Percentiles rank a stretch among this genome's conserved stretches.
Evolutionary conservation across 23 red algal genomes (phyloP).

Genomic region (Gracilaria caudata): DNA sequence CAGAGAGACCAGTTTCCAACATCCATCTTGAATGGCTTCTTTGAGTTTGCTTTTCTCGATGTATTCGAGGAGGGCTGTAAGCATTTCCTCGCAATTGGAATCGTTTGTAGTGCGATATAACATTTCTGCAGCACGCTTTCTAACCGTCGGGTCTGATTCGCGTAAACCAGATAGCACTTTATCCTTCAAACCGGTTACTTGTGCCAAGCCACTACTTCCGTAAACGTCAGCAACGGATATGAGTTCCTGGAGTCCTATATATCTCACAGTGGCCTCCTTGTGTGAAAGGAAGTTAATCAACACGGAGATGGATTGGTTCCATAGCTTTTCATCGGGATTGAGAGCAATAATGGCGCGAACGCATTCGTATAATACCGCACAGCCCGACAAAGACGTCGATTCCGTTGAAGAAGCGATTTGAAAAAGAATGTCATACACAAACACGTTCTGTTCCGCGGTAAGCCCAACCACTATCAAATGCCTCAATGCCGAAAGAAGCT

Average conservation of each 20-base stretch:
- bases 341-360: slow-evolving; percentile 78
- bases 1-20: slow-evolving; percentile 55
- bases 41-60: slow-evolving; percentile 55
- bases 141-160: slow-evolving; percentile 85
- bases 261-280: slow-evolving; percentile 90
- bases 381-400: slow-evolving; percentile 42
- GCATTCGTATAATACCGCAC: slow-evolving; percentile 86
- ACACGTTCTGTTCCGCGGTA: not conserved
- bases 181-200: slow-evolving; percentile 59
- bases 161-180: slow-evolving; percentile 81
- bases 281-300: slow-evolving; percentile 74
- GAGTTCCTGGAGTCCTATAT: slow-evolving; percentile 81
- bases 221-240: slow-evolving; percentile 53
- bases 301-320: slow-evolving; percentile 30
- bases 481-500: slow-evolving; percentile 65
- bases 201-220: slow-evolving; percentile 22
- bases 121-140: slow-evolving; percentile 76
- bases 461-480: slow-evolving; percentile 24
- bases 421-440: slow-evolving; percentile 68
- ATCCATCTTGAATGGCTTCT: slow-evolving; percentile 55
- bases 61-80: slow-evolving; percentile 68
- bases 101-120: slow-evolving; percentile 72
- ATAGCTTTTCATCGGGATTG: slow-evolving; percentile 28
- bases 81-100: slow-evolving; percentile 62
- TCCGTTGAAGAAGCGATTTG: slow-evolving; percentile 76